Conservation (phyloP, 2,329 filamentous ascomycete genomes). For the Pseudogymnoascus sp. region DNA sequence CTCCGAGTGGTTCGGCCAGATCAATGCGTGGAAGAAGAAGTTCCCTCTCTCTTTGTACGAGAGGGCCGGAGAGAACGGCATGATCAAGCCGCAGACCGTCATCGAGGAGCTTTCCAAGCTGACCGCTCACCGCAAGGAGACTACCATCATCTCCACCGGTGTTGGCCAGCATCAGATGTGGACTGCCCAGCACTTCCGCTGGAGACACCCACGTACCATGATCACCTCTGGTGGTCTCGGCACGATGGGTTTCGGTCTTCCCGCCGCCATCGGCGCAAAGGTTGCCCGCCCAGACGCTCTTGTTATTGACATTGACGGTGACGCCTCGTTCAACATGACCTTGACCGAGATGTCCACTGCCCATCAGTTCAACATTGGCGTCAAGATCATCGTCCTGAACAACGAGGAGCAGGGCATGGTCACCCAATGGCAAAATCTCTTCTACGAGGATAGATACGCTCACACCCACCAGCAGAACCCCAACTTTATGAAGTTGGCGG, state of each 20-base stretch:
- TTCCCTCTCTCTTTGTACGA: slow-evolving; percentile 83
- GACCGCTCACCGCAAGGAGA: slow-evolving; percentile 69
- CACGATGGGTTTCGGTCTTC: slow-evolving; percentile 93
- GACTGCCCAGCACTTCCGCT: slow-evolving; percentile 93
- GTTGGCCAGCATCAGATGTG: slow-evolving; percentile 99
- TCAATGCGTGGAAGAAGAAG: slow-evolving; percentile 80
- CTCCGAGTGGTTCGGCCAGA: slow-evolving; percentile 81
- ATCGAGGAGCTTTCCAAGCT: slow-evolving; percentile 85
- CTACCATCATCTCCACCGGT: slow-evolving; percentile 84
- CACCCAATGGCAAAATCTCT: slow-evolving; percentile 95
- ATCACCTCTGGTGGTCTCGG: slow-evolving; percentile 93
- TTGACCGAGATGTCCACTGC: slow-evolving; percentile 90
- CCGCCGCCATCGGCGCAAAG: slow-evolving; percentile 91
- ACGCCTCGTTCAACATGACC: slow-evolving; percentile 99
- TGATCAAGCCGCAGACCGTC: slow-evolving; percentile 90
- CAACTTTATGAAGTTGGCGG: slow-evolving; percentile 88
- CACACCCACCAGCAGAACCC: slow-evolving; percentile 94
- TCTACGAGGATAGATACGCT: slow-evolving; percentile 87
- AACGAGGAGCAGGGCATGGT: slow-evolving; percentile 99
- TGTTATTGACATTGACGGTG: slow-evolving; percentile 93
- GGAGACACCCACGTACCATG: slow-evolving; percentile 86
- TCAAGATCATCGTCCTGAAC: slow-evolving; percentile 91
- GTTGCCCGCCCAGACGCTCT: slow-evolving; percentile 54
- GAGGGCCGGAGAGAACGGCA: slow-evolving; percentile 61
- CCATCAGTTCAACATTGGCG: slow-evolving; percentile 89